These are phyloP conservation scores for Pseudonitzschia pungens DNA, from an alignment of 108 stramenopile species.

Conservation along the genomic window DNA sequence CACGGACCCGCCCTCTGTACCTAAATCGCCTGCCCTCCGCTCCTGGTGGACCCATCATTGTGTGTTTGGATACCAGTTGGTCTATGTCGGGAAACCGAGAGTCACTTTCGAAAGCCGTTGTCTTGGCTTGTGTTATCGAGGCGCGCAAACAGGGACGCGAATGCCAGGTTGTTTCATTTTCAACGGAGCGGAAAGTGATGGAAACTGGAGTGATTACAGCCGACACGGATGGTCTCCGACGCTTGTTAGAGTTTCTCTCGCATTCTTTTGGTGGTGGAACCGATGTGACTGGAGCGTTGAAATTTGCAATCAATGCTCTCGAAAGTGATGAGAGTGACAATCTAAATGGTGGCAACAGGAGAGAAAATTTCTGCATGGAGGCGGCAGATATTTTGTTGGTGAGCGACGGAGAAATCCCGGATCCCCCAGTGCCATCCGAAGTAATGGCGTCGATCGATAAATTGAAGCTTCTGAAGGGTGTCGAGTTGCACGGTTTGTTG, in stretches of 20 bases:
- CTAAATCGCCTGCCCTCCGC: conserved; percentile 48
- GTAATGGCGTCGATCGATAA: conserved; percentile 52
- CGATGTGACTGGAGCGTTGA: conserved; percentile 74
- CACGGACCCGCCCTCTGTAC: conserved; percentile 32
- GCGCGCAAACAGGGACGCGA: conserved; percentile 63
- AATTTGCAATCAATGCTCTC: conserved; percentile 39
- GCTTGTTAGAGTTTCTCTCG: conserved; percentile 65
- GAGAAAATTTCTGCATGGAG: conserved; percentile 33
- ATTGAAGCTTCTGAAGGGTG: conserved; percentile 45
- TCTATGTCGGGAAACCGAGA: conserved; percentile 77
- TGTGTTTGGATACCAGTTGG: conserved; percentile 81
- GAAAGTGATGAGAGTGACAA: background rate
- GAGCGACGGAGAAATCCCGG: conserved; percentile 78
- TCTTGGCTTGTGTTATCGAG: conserved; percentile 58
- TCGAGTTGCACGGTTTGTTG: conserved; percentile 69
- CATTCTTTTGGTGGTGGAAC: conserved; percentile 77
- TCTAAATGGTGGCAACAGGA: background rate
- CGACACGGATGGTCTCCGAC: conserved; percentile 43
- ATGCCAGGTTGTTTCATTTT: conserved; percentile 71
- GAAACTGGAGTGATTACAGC: conserved; percentile 50
- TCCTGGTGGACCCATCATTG: conserved; percentile 67
- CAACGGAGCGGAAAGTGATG: conserved; percentile 48
- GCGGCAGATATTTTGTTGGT: conserved; percentile 73
- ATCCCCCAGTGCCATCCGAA: conserved; percentile 62
- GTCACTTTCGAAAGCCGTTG: conserved; percentile 71